Evolutionary conservation across 148 eudicot genomes (phyloP).

Genomic region (Camellia lanceoleosa): DNA sequence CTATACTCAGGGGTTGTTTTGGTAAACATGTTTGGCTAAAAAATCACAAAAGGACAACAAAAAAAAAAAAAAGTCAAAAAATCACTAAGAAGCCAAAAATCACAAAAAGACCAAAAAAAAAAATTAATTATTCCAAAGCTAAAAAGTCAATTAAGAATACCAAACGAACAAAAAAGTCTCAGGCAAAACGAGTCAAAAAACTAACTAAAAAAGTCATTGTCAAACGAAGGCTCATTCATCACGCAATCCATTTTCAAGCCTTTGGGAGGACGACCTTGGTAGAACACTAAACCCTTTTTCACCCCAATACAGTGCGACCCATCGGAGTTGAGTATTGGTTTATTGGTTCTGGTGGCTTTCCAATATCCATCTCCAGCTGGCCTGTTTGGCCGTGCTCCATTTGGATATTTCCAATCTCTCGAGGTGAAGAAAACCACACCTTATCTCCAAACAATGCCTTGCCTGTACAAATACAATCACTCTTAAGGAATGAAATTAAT

Average conservation of each 20-base stretch:
- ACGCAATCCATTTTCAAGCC: constrained; percentile 32
- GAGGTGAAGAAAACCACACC: constrained; percentile 36
- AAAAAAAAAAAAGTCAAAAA: too few species aligned
- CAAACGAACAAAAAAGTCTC: too few species aligned
- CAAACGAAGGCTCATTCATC: constrained; percentile 34
- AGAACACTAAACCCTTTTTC: constrained; percentile 33
- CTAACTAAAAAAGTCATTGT: not conserved
- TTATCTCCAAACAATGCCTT: constrained; percentile 32
- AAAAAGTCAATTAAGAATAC: too few species aligned
- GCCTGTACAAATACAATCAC: constrained; percentile 8
- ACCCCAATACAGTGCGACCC: constrained; percentile 28
- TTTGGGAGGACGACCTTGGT: constrained; percentile 30
- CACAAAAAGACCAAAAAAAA: too few species aligned
- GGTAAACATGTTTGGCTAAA: too few species aligned
- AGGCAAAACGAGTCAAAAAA: too few species aligned
- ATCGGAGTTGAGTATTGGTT: constrained; percentile 22
- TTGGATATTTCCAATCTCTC: constrained; percentile 34
- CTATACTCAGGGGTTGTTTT: too few species aligned
- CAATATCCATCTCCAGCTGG: constrained; percentile 29
- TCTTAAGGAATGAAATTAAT: not conserved
- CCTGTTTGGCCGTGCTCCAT: constrained; percentile 35
- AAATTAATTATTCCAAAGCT: too few species aligned
- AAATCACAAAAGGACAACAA: too few species aligned
- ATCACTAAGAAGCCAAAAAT: too few species aligned
- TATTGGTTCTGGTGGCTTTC: constrained; percentile 34